These are phyloP conservation scores for Rhizopogon roseolus DNA, from an alignment of 768 basidiomycete genomes.

Conservation along the genomic window DNA sequence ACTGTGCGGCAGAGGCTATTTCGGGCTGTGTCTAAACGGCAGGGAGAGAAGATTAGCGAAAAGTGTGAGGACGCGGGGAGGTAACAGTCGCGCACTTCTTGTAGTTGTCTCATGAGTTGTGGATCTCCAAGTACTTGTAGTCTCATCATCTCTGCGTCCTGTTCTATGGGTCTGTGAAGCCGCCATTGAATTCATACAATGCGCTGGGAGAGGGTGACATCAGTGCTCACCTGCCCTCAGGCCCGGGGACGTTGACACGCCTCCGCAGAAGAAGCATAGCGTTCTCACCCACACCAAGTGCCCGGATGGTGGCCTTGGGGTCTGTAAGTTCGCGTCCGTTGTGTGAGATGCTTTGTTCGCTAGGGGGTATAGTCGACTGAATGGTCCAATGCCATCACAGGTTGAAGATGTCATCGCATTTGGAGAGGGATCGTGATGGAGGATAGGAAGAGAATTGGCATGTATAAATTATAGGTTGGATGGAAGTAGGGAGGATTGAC, in stretches of 20 bases:
- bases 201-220: not conserved
- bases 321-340: slow-evolving; percentile 62
- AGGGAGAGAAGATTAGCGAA: not conserved
- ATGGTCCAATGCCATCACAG: not conserved
- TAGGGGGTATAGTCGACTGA: slow-evolving; percentile 69
- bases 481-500: slow-evolving; percentile 18
- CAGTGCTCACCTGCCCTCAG: slow-evolving; percentile 33
- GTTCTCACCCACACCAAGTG: slow-evolving; percentile 54
- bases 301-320: slow-evolving; percentile 63
- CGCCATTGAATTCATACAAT: not conserved
- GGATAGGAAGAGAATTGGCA: not conserved
- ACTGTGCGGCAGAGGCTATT: slow-evolving; percentile 63
- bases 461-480: slow-evolving; percentile 2
- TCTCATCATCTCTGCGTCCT: slow-evolving; percentile 88
- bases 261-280: slow-evolving; percentile 68
- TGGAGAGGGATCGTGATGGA: not conserved
- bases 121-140: slow-evolving; percentile 86
- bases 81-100: slow-evolving; percentile 41
- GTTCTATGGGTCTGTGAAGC: slow-evolving; percentile 53
- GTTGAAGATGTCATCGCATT: not conserved
- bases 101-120: slow-evolving; percentile 67
- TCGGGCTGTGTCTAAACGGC: slow-evolving; percentile 72
- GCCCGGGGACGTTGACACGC: slow-evolving; percentile 37
- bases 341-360: slow-evolving; percentile 70
- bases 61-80: not conserved